Evolutionary conservation across 2,329 filamentous ascomycete species (phyloP), one percentile per base, ranked within the genome.

Genomic region (Paracamarosporium sp.): DNA sequence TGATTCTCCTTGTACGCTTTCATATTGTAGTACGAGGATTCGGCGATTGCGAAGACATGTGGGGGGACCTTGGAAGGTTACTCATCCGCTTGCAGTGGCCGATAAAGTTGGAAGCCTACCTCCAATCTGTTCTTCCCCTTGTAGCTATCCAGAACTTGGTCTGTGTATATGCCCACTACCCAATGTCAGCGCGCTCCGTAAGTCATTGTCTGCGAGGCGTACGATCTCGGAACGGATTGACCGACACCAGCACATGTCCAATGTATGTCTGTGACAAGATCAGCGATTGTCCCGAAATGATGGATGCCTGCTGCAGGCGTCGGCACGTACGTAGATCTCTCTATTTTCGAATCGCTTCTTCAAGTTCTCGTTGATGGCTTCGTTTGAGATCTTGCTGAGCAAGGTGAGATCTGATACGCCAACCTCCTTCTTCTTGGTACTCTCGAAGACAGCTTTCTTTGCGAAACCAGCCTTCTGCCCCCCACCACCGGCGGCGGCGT

Each of bases 1-100:
- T 99, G 95, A 81, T 98, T 98, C 69, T 98, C 95, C 73, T 92
- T 92, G 84, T 99, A 99, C 45, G 93, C 94, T 78, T 98, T 98
- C 95, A 99, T 98, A 82, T 99, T 98, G 82, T 98, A 98, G 83
- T 99, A 99, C 54, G 93, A 80, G 7, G 94, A 90, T 80, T 99
- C 95, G 74, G 95, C 95, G 72, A 99, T 95, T 60, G 93, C 94
- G 77, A 97, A 99, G 67, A 99, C 95, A 79, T 99, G 95, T 8
- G 95, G 95, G 27, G 93, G 91, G 81, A 92, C 88, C 81, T 76
- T 52, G 24, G 30, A 15, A 33, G 30, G 51, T 74, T 45, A 74
- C 66, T 45, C 45, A 22, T 48, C 55, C 17, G 20, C 24, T 12
- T 15, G 9, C 8, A 50, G n/a, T 43, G 33, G 12, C 20, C 44